phyloP scores from a whole-genome alignment of 2,329 filamentous ascomycete species.

The Monosporascus sp. region DNA sequence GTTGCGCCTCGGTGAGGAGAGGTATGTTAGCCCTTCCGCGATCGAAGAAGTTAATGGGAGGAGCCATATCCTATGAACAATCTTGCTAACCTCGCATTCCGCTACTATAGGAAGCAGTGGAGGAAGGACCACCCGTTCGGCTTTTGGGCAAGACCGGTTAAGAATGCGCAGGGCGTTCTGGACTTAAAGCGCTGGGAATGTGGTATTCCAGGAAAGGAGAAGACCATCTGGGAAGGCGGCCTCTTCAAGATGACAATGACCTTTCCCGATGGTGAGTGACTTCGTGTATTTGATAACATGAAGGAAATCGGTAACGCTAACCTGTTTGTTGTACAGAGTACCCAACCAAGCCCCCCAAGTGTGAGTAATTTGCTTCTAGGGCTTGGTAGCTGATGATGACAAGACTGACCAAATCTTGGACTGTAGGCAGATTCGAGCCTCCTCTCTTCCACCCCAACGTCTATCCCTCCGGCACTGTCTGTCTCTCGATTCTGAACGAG shows the following conservation, averaged over 20 bases:
- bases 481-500: slow-evolving; percentile 94
- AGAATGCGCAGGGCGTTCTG: slow-evolving; percentile 72
- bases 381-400: background rate
- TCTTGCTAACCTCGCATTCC: slow-evolving; percentile 3
- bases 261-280: slow-evolving; percentile 79
- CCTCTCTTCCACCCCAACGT: slow-evolving; percentile 98
- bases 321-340: slow-evolving; percentile 61
- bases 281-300: background rate
- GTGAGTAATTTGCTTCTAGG: slow-evolving; percentile 46
- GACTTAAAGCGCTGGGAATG: slow-evolving; percentile 97
- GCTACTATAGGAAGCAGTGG: slow-evolving; percentile 79
- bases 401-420: background rate
- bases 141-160: slow-evolving; percentile 86
- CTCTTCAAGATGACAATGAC: slow-evolving; percentile 89
- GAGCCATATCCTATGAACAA: background rate
- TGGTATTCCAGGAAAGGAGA: slow-evolving; percentile 90
- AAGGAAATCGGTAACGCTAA: slow-evolving; percentile 17
- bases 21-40: slow-evolving; percentile 46
- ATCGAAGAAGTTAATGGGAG: background rate
- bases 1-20: slow-evolving; percentile 82
- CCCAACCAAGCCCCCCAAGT: slow-evolving; percentile 97
- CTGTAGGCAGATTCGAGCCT: slow-evolving; percentile 85
- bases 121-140: slow-evolving; percentile 94
- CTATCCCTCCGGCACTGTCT: slow-evolving; percentile 96
- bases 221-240: slow-evolving; percentile 97